Evolutionary conservation across 2,329 filamentous ascomycete species (phyloP), one percentile per base, ranked within the genome.

Genomic region (Hymenoscyphus salicellus): DNA sequence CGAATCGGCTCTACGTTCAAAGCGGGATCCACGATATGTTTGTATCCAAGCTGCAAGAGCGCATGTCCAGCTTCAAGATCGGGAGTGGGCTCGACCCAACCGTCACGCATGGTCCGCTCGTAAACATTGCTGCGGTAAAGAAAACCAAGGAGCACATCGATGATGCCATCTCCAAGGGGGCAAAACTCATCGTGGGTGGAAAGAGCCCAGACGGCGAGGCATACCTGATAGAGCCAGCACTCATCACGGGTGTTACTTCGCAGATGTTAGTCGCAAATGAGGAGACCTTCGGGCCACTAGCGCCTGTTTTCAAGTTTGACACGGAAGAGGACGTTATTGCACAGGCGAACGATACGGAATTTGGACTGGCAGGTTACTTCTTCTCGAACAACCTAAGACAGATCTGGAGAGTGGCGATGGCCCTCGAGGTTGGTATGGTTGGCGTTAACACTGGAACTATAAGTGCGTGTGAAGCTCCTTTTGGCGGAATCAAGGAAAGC

Each of bases 401-500:
- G 11, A 71, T 71, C 5, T 70, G 74, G 66, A 71, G 75, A 36
- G 66, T 77, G 3, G 70, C 79, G 57, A 80, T 80, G 66, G 81
- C 78, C 3, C 79, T 85, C 41, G 82, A 85, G 72, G 80, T 82
- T 26, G 83, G 83, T 32, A 70, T 70, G 70, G 67, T 70, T 10
- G 70, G 70, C 17, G 64, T 69, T 0, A 70, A 69, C 58, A 46
- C 64, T 26, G 69, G 68, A 38, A 36, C 65, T 49, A 49, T 70
- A 20, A 69, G 67, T 41, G 68, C 65, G 2, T 62, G 61, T 16
- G 68, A 68, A 58, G 60, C 57, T 62, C 67, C 69, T n/a, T 95
- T 95, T 74, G 91, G 91, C 17, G 91, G 91, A 69, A 88, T 95
- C 56, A 95, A 95, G 79, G 83, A 93, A 79, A 91, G 87, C 71